Evolutionary conservation across 31 red algal species (phyloP), one percentile per base, ranked within the genome.

Genomic region (Asparagopsis taxiformis): DNA sequence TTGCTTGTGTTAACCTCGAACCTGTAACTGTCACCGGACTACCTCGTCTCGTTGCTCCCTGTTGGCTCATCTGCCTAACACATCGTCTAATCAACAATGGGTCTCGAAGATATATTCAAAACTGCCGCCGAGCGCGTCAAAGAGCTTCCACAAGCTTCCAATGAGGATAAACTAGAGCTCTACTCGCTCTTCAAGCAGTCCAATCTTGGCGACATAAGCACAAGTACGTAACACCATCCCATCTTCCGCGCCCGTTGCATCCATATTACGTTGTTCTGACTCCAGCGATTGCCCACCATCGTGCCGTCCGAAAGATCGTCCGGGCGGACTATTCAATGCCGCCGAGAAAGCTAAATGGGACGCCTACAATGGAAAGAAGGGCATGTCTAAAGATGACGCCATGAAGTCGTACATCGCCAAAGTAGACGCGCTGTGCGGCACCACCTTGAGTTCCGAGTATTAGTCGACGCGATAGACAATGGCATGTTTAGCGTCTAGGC

Each of bases 111-210:
- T 23, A 75, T 89, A 7, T 97, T 97, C 68, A 82, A 90, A 17
- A 71, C 85, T 23, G 90, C 94, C 24, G 94, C 94, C 10, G 94
- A 97, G 41, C 79, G 84, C 62, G 89, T 97, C 38, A 97, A 97
- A 53, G 46, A 95, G 60, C 61, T 85, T 11, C 64, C 59, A 32
- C 51, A 69, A 29, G 67, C 55, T 29, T 79, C 79, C 17, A 90
- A 90, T 52, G 88, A 93, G 15, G 90, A 97, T 70, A 72, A 84
- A 34, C 82, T 93, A 26, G 66, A 72, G 50, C 78, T 97, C 4
- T 97, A 97, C 61, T 80, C 68, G 31, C 68, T 88, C 36, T 97
- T 88, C 83, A 97, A 97, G 71, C 94, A 97, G 80, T 79, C 90
- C 24, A 97, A 88, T 34, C 36, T 81, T 33, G 94, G 94, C 41